phyloP scores from a whole-genome alignment of 331 rosid genomes.

The Malus hybrid region DNA sequence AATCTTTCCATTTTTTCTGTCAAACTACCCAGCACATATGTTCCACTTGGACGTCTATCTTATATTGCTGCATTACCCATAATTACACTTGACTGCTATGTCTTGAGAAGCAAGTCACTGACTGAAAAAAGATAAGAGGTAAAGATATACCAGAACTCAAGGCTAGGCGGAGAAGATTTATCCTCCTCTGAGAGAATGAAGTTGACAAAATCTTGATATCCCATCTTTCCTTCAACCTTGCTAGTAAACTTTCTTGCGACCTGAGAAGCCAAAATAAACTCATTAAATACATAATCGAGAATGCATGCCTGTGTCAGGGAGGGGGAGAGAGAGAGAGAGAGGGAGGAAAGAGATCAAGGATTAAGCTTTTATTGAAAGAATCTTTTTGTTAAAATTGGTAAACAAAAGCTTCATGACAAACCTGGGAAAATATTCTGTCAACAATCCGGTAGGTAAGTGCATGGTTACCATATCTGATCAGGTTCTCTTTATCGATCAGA shows the following conservation, averaged over 20 bases:
- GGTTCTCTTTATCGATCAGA: constrained; percentile 94
- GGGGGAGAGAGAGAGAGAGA: not conserved
- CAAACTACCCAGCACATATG: too few relatives aligned
- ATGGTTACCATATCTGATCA: constrained; percentile 96
- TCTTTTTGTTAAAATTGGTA: constrained; percentile 8
- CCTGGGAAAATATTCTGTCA: constrained; percentile 99
- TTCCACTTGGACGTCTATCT: not conserved
- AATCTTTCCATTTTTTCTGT: too few relatives aligned
- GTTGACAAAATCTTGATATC: constrained; percentile 97
- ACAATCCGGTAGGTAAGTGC: constrained; percentile 98
- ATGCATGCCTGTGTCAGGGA: not conserved
- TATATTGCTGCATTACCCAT: not conserved
- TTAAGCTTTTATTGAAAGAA: not conserved
- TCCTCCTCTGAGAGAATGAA: constrained; percentile 98
- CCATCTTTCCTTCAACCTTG: constrained; percentile 96
- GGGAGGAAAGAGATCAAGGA: not conserved
- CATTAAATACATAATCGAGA: constrained; percentile 10
- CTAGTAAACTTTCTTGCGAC: constrained; percentile 91
- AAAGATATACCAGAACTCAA: constrained; percentile 79
- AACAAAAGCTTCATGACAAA: constrained; percentile 28
- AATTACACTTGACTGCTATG: not conserved
- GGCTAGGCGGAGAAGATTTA: constrained; percentile 93
- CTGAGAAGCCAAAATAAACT: constrained; percentile 38
- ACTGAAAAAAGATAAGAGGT: constrained; percentile 9
- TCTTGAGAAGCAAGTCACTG: not conserved